A percentile compares a stretch with the other conserved stretches of the same genome.
phyloP scores from a whole-genome alignment of 768 basidiomycete genomes.

The Stropharia rugosoannulata region DNA sequence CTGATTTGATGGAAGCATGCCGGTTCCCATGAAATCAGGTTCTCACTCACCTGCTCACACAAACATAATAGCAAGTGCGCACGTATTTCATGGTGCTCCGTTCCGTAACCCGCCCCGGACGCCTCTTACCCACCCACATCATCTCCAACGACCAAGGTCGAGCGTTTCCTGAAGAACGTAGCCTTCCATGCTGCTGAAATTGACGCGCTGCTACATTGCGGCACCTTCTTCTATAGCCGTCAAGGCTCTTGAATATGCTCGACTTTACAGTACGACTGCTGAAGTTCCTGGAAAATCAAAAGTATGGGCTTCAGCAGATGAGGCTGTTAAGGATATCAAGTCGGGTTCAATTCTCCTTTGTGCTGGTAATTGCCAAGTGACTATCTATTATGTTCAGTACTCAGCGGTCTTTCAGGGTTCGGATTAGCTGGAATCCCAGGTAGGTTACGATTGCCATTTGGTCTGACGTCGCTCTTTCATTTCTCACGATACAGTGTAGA shows the following conservation, averaged over 20 bases:
- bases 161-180: neutral
- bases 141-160: neutral
- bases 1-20: neutral
- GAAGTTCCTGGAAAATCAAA: constrained; percentile 46
- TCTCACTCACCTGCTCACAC: neutral
- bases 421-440: constrained; percentile 89
- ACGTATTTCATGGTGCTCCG: neutral
- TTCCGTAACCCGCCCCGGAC: constrained; percentile 1
- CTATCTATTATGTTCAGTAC: neutral
- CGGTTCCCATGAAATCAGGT: neutral
- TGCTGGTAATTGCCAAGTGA: constrained; percentile 54
- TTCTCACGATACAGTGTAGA: constrained; percentile 41
- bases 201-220: constrained; percentile 4
- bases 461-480: neutral
- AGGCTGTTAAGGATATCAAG: constrained; percentile 81
- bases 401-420: constrained; percentile 57
- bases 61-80: neutral
- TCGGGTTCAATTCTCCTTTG: constrained; percentile 78
- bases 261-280: constrained; percentile 31
- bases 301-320: constrained; percentile 80
- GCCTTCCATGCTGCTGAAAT: constrained; percentile 2
- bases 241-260: neutral
- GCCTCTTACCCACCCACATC: neutral
- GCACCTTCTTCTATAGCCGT: neutral
- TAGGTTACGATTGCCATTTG: constrained; percentile 45